Evolutionary conservation across 371 early-diverging fungal species (phyloP).

Genomic region (Circinella minor): DNA sequence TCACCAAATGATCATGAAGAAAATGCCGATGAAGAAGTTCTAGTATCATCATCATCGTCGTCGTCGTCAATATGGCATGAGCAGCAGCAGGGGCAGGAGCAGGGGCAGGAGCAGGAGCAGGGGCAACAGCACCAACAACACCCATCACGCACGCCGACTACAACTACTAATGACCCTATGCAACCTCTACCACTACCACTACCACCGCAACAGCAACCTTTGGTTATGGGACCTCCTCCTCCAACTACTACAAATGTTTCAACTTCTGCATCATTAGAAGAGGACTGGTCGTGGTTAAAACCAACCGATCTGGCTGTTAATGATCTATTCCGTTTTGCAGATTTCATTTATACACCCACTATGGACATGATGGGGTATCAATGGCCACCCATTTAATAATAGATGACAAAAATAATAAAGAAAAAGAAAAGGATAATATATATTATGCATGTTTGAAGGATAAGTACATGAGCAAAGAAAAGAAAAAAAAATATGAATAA

Average conservation of each 20-base stretch:
- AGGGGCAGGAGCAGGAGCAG: background rate
- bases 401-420: background rate
- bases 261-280: conserved; percentile 5
- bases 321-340: conserved; percentile 27
- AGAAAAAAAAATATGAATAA: conserved; percentile 6
- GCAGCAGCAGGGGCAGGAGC: background rate
- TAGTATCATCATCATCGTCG: background rate
- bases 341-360: conserved; percentile 23
- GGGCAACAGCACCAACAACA: no score
- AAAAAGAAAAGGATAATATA: background rate
- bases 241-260: background rate
- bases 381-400: conserved; percentile 2
- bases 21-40: conserved; percentile 2
- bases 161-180: background rate
- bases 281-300: conserved; percentile 16
- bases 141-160: background rate
- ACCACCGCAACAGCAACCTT: conserved; percentile 6
- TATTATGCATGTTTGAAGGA: conserved; percentile 4
- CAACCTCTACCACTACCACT: no score
- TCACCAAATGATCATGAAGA: background rate
- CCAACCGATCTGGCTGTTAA: conserved; percentile 14
- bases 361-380: conserved; percentile 19
- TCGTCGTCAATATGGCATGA: background rate
- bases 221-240: background rate
- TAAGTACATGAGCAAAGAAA: conserved; percentile 8